A percentile compares a stretch with the other conserved stretches of the same genome.
These are phyloP conservation scores for Crinitomyces ghanaensis DNA, from an alignment of 805 yeast genomes.

Conservation along the genomic window DNA sequence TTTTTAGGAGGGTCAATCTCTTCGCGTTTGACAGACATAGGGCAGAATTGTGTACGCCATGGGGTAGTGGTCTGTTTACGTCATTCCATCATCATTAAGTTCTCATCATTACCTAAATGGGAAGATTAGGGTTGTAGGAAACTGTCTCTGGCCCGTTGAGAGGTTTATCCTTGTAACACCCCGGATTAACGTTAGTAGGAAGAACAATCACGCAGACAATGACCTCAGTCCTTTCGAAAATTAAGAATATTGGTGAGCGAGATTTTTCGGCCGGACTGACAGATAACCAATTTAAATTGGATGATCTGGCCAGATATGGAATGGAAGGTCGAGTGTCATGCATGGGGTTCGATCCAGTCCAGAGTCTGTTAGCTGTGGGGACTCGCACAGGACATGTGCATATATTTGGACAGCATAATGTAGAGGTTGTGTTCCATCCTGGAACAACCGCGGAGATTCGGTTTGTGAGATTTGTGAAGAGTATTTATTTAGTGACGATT, in stretches of 20 bases:
- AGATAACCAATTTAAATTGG: slow-evolving; percentile 20
- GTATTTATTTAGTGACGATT: slow-evolving; percentile 67
- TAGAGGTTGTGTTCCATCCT: slow-evolving; percentile 44
- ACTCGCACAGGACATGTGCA: slow-evolving; percentile 61
- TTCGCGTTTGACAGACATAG: too few relatives aligned
- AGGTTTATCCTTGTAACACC: too few relatives aligned
- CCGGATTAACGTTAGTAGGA: too few relatives aligned
- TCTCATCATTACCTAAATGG: background rate
- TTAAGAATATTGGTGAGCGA: slow-evolving; percentile 16
- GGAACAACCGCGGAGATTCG: slow-evolving; percentile 25
- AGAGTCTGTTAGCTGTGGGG: slow-evolving; percentile 71
- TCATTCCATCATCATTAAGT: background rate
- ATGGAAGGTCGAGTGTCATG: slow-evolving; percentile 53
- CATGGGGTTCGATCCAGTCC: slow-evolving; percentile 77
- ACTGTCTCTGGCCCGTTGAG: too few relatives aligned
- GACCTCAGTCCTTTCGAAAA: slow-evolving; percentile 15
- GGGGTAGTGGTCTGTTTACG: too few relatives aligned
- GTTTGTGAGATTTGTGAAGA: slow-evolving; percentile 58
- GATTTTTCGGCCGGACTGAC: slow-evolving; percentile 25
- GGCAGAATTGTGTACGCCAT: too few relatives aligned
- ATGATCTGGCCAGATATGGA: slow-evolving; percentile 39
- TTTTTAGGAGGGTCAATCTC: slow-evolving; percentile 25
- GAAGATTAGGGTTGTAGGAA: too few relatives aligned
- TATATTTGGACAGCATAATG: slow-evolving; percentile 76
- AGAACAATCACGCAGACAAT: slow-evolving; percentile 4